Conservation (phyloP, 495 filamentous ascomycete species). For the Cercophora sp. region DNA sequence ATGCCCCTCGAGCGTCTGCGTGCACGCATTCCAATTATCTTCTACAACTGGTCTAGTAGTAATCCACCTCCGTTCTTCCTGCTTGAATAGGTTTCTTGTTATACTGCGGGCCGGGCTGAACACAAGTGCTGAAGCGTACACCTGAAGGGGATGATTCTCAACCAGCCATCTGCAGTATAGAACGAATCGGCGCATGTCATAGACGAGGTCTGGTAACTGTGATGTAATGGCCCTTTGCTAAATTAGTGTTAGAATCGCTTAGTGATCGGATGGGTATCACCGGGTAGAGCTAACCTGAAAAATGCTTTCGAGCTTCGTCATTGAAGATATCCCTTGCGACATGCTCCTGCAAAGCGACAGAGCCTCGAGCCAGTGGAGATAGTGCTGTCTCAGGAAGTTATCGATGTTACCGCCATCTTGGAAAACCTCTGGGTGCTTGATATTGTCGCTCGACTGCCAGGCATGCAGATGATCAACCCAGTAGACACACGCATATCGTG, state of each 20-base stretch:
- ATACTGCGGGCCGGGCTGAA: constrained; percentile 6
- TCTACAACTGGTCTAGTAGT: constrained; percentile 9
- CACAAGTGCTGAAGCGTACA: constrained; percentile 11
- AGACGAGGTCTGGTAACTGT: constrained; percentile 7
- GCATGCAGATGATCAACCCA: constrained; percentile 33
- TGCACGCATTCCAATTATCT: constrained; percentile 13
- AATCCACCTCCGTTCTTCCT: constrained; percentile 12
- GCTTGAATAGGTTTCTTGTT: constrained; percentile 5
- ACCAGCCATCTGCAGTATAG: constrained; percentile 7
- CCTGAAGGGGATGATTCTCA: constrained; percentile 6
- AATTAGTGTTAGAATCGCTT: constrained; percentile 1
- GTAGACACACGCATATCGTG: constrained; percentile 35
- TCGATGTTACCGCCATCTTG: constrained; percentile 2
- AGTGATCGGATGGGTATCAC: neutral
- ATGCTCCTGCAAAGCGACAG: neutral
- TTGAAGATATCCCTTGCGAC: neutral
- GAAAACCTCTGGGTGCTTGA: neutral
- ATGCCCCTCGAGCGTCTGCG: constrained; percentile 9
- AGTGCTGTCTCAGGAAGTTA: constrained; percentile 8
- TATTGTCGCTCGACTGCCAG: neutral
- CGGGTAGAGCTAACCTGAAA: constrained; percentile 9
- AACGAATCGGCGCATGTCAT: constrained; percentile 6
- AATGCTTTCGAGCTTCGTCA: constrained; percentile 5
- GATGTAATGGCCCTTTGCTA: constrained; percentile 4
- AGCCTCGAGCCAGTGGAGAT: constrained; percentile 9